Evolutionary conservation across 2,329 filamentous ascomycete genomes (phyloP), one percentile per base, ranked within the genome.

Genomic region (Fusarium guadeloupense): DNA sequence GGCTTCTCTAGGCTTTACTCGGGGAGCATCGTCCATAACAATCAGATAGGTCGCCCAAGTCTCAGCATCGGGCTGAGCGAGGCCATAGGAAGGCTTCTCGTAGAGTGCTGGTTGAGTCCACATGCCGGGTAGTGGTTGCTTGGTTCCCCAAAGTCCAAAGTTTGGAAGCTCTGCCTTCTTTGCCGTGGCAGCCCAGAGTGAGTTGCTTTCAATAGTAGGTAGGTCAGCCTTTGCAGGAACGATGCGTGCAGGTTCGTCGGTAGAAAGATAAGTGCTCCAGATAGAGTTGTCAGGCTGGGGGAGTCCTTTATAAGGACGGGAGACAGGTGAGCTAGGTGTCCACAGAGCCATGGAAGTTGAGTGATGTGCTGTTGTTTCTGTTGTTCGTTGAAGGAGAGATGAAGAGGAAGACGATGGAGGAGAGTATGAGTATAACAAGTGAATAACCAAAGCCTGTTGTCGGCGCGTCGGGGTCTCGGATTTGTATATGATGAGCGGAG

Each of bases 261-360:
- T 54, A 9, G 63, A 62, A 33, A 73, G 64, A 49, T 78, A 78
- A 33, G 59, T 59, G 33, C 71, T 68, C 78, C 77, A 80, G n/a
- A 64, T 70, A 16, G 64, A 56, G 30, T 69, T 64, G 51, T 77
- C 75, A 14, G 76, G 77, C 60, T 81, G 75, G 19, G 74, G 70
- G 8, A 77, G 69, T 44, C 75, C 74, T 21, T 60, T 64, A 43
- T 62, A 53, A 40, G 66, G 64, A 58, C 49, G 62, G 33, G 58
- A 42, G 55, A 59, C 21, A 31, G 55, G 60, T 54, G 62, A 45
- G 53, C 45, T 56, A 19, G 59, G 68, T 59, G 63, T 59, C 68
- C 68, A 70, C 49, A 70, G 50, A 69, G 68, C 66, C 68, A 70
- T 70, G 33, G 64, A 46, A 63, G 49, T 54, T 13, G 9, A 12